These are phyloP conservation scores for Boletus rufocinnamomeus DNA, from an alignment of 768 basidiomycete genomes.

Conservation along the genomic window DNA sequence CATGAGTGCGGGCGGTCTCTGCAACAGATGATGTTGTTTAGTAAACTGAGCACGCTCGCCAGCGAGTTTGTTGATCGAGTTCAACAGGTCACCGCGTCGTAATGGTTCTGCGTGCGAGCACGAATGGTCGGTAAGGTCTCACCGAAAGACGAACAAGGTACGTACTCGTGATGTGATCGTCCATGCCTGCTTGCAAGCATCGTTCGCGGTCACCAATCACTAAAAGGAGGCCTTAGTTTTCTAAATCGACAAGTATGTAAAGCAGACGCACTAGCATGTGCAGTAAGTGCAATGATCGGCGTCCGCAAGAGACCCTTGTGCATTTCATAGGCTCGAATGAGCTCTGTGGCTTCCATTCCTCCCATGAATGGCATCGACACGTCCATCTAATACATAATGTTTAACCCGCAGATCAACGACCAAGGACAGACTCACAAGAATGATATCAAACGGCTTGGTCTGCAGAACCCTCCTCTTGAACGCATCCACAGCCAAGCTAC, in stretches of 20 bases:
- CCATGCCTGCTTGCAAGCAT: slow-evolving; percentile 78
- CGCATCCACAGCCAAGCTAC: slow-evolving; percentile 88
- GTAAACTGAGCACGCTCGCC: slow-evolving; percentile 52
- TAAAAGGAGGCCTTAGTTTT: slow-evolving; percentile 32
- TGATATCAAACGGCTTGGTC: slow-evolving; percentile 83
- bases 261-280: slow-evolving; percentile 83
- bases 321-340: slow-evolving; percentile 84
- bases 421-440: slow-evolving; percentile 61
- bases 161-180: slow-evolving; percentile 82
- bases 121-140: slow-evolving; percentile 3
- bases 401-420: not conserved
- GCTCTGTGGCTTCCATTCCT: slow-evolving; percentile 95
- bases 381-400: slow-evolving; percentile 72
- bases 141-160: slow-evolving; percentile 6
- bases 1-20: slow-evolving; percentile 37
- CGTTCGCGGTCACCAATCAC: slow-evolving; percentile 89
- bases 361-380: slow-evolving; percentile 99
- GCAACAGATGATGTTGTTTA: slow-evolving; percentile 35
- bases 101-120: slow-evolving; percentile 59
- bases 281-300: slow-evolving; percentile 96
- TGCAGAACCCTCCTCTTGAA: slow-evolving; percentile 78
- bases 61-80: slow-evolving; percentile 80
- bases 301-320: slow-evolving; percentile 67
- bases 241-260: not conserved
- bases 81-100: slow-evolving; percentile 75